Evolutionary conservation across 164 flowering plant species (phyloP).

Genomic region (Chloranthus sessilifolius): DNA sequence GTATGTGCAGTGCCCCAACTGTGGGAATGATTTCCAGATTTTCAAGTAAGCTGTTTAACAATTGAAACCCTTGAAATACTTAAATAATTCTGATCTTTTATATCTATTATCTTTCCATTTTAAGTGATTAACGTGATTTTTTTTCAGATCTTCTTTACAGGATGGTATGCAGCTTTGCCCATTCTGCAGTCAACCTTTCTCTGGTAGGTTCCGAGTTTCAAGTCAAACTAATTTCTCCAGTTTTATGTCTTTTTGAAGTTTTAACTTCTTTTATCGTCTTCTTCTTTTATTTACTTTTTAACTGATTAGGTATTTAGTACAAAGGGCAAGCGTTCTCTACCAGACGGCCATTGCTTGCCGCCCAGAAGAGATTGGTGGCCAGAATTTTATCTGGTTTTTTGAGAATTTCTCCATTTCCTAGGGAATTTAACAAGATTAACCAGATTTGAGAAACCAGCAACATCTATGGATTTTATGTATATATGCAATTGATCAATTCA

Average conservation of each 20-base stretch:
- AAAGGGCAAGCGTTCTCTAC: too few relatives aligned
- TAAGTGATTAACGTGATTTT: not conserved
- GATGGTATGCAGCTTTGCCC: conserved; percentile 82
- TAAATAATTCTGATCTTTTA: not conserved
- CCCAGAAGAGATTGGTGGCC: too few relatives aligned
- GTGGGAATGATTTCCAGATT: conserved; percentile 81
- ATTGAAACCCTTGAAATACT: not conserved
- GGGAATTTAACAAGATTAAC: too few relatives aligned
- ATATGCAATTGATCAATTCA: too few relatives aligned
- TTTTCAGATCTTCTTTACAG: conserved; percentile 59
- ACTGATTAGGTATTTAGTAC: too few relatives aligned
- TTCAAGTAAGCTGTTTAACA: conserved; percentile 60
- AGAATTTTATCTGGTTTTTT: too few relatives aligned
- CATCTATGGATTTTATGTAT: too few relatives aligned
- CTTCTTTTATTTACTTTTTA: not conserved
- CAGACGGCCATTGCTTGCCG: too few relatives aligned
- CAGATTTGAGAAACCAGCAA: too few relatives aligned
- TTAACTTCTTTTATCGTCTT: not conserved
- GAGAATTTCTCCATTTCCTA: too few relatives aligned
- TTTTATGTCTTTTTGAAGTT: too few relatives aligned
- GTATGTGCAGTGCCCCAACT: conserved; percentile 89
- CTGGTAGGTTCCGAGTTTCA: conserved; percentile 43
- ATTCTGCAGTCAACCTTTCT: conserved; percentile 82
- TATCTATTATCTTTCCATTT: not conserved
- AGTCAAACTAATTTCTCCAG: too few relatives aligned